Evolutionary conservation across 2,329 filamentous ascomycete species (phyloP), one percentile per base, ranked within the genome.

Genomic region (Verticillium longisporum): DNA sequence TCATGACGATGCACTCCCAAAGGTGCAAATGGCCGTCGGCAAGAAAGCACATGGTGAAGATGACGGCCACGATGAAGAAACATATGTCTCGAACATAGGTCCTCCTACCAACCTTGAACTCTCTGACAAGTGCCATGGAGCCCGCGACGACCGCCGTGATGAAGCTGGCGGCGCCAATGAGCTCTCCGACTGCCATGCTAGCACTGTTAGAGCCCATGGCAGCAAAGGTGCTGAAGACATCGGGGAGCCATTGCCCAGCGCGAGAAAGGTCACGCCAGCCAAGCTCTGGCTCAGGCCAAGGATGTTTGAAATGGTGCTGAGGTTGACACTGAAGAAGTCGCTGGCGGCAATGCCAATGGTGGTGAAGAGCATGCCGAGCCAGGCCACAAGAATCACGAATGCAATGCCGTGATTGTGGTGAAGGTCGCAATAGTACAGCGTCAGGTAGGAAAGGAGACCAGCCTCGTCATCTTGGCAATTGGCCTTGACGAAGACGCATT

Each of bases 161-260:
- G 77, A 99, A 99, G 65, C 91, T 88, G 37, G 95, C 95, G 11
- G 95, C 95, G 37, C 95, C 95, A 59, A 99, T 92, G 58, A 99
- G 81, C 77, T 99, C 95, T 55, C 95, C 95, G 50, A 99, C 87
- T 1, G 95, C 95, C 81, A 99, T 85, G 77, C 93, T 96, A n/a
- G 94, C 94, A 72, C 93, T 97, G 71, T 98, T 92, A 31, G 93
- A 97, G 70, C 88, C 88, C 92, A 99, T 98, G 67, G 95, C 96
- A 15, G 95, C 95, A 76, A 99, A 98, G 2, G 95, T 99, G 66
- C 93, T 97, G 75, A 99, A 99, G 55, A 99, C 93, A 75, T 99
- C 95, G 95, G 95, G 64, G 94, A 98, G 59, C 95, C 95, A 78
- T 99, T 99, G 66, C 95, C 95, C 75, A 99, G 96, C 9, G 95